A percentile compares a stretch with the other conserved stretches of the same genome.
Conservation (phyloP, 768 basidiomycete species). For the Rubroboletus pulcherrimus region DNA sequence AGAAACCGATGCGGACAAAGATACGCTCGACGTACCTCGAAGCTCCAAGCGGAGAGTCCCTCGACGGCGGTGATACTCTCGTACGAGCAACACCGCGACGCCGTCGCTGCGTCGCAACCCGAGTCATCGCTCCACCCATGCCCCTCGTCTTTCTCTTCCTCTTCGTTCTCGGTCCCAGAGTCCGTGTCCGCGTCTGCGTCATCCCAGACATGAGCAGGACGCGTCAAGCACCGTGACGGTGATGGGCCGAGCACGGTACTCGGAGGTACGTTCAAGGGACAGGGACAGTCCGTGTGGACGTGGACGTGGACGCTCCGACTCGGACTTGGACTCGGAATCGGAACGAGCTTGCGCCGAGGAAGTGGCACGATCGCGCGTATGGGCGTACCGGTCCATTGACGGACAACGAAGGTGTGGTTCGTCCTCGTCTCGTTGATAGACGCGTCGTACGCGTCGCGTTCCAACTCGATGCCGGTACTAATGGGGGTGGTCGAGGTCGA, state of each 20-base stretch:
- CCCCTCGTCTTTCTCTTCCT: background rate
- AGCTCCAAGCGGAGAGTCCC: conserved; percentile 26
- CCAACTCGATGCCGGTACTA: background rate
- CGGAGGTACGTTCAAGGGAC: background rate
- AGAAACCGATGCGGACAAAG: background rate
- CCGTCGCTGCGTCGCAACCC: background rate
- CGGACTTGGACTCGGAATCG: background rate
- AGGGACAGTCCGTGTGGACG: background rate
- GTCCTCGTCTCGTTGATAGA: background rate
- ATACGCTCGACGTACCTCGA: conserved; percentile 20
- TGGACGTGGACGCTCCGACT: too few species aligned
- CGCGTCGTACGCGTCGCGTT: conserved; percentile 1
- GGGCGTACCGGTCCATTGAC: conserved; percentile 19
- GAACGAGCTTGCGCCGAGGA: conserved; percentile 10
- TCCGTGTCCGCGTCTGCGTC: background rate
- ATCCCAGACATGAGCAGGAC: background rate
- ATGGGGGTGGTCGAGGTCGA: background rate
- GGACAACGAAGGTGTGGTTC: background rate
- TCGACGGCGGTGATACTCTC: conserved; percentile 27
- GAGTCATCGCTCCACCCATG: background rate
- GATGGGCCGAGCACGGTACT: background rate
- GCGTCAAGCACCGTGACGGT: background rate
- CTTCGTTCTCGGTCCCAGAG: background rate
- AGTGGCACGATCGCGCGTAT: conserved; percentile 24
- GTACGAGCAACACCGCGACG: conserved; percentile 12